Percentiles rank a stretch among this genome's conserved stretches.
These are phyloP conservation scores for Blastobotrys robertii DNA, from an alignment of 805 yeast genomes.

Conservation along the genomic window DNA sequence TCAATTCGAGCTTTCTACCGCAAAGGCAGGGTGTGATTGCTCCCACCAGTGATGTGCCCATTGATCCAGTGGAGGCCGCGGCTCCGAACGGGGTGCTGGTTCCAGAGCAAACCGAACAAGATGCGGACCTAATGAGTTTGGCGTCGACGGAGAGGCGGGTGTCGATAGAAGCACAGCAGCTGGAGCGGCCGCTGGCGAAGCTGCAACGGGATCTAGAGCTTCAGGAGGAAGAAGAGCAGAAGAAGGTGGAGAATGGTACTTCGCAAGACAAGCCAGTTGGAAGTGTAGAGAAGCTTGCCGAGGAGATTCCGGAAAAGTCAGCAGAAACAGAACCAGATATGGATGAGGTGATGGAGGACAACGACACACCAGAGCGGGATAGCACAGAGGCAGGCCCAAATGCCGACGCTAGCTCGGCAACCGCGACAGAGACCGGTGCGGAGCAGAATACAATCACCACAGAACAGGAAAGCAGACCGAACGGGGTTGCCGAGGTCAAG, in stretches of 20 bases:
- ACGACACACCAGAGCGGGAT: neutral
- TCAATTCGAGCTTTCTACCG: constrained; percentile 85
- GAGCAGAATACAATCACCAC: too few relatives aligned
- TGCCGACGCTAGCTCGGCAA: too few relatives aligned
- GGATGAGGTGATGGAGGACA: too few relatives aligned
- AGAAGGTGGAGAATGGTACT: constrained; percentile 1
- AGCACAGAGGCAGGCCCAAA: neutral
- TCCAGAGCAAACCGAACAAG: constrained; percentile 21
- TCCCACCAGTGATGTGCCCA: constrained; percentile 11
- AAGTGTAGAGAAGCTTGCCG: too few relatives aligned
- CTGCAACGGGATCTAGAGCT: constrained; percentile 53
- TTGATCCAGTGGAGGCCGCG: constrained; percentile 2
- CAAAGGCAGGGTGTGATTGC: constrained; percentile 39
- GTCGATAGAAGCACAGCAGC: constrained; percentile 68
- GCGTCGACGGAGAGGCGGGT: constrained; percentile 55
- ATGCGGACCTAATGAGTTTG: neutral
- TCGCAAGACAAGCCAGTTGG: neutral
- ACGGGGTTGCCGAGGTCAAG: constrained; percentile 4
- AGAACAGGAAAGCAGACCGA: neutral
- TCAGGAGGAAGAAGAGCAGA: constrained; percentile 6
- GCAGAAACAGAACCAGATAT: neutral
- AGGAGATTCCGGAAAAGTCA: neutral
- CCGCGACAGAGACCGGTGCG: too few relatives aligned
- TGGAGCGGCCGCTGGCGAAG: constrained; percentile 76
- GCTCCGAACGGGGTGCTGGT: constrained; percentile 9